Base-by-base conservation (phyloP, 345 rosid species). In the Litchi chinensis region DNA sequence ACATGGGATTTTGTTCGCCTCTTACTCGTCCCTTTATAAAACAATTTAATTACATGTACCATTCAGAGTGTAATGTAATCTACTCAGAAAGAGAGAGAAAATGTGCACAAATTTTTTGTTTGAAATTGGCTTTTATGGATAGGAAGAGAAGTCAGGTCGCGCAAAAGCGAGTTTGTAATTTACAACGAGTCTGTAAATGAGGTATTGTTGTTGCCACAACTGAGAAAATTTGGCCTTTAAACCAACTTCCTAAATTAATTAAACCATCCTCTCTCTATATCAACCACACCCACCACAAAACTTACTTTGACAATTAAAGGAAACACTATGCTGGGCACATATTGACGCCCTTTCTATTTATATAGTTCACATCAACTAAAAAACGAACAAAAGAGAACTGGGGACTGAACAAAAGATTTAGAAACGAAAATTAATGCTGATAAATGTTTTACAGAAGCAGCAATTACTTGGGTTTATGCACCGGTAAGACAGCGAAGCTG, bases 251-350 rank as follows among this genome's bases (percentile, higher is more conserved):
- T 72, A 77, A 46, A 46, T 22, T n/a, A 60, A 60, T 60, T 60
- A 72, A 24, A 41, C 77, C 74, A 75, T 41, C 60, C 77, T 65
- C 74, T 64, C 19, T 70, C 76, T 76, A 70, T 69, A 67, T 79
- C 77, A 77, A 32, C 74, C 82, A 77, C 81, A 68, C 44, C 85
- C 88, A 70, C 84, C 84, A 77, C 87, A 79, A 86, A 81, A 86
- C 85, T 85, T 71, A 81, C 73, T 24, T 57, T 57, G 63, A 57
- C 63, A 18, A 74, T 60, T 41, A 71, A 68, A 10, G 4, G 24
- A 68, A 74, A 66, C 79, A 68, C 83, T 84, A 79, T 81, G 68
- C 81, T 75, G 82, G 84, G 83, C 85, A 79, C 32, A 67, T 71
- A 71, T 83, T 76, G 65, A 63, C 71, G 87, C 89, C 84, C 86